A percentile compares a stretch with the other conserved stretches of the same genome.
phyloP scores from a whole-genome alignment of 2,329 filamentous ascomycete species.

The Cyphellophora attinorum region DNA sequence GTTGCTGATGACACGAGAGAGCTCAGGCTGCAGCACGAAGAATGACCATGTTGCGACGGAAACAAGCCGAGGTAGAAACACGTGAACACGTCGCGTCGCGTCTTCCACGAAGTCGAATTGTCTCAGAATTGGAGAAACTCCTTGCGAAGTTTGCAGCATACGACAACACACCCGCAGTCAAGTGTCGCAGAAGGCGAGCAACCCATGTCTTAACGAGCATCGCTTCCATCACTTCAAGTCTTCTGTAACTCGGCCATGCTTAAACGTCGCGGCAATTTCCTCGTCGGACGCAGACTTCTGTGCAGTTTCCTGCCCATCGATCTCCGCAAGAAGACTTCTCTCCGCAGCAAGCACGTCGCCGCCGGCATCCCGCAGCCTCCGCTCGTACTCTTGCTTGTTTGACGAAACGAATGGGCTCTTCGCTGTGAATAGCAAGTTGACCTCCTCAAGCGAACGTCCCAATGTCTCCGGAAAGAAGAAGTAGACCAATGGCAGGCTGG shows the following conservation, averaged over 20 bases:
- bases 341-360: background rate
- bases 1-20: too few species aligned
- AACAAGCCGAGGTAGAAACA: too few species aligned
- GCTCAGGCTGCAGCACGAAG: too few species aligned
- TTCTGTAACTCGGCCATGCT: background rate
- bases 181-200: too few species aligned
- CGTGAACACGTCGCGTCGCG: too few species aligned
- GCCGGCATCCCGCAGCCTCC: background rate
- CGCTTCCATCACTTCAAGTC: too few species aligned
- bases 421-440: slow-evolving; percentile 14
- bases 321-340: background rate
- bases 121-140: too few species aligned
- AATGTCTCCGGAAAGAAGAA: slow-evolving; percentile 28
- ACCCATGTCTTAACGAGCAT: too few species aligned
- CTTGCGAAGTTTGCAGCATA: too few species aligned
- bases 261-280: background rate
- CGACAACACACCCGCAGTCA: too few species aligned
- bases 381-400: slow-evolving; percentile 2
- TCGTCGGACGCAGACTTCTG: background rate
- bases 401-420: slow-evolving; percentile 1
- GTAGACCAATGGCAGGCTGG: slow-evolving; percentile 21
- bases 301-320: background rate
- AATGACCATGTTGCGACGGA: too few species aligned
- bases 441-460: slow-evolving; percentile 24
- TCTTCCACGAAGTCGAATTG: too few species aligned